phyloP scores from a whole-genome alignment of 1,139 yeast species.

The Zygosaccharomyces pseudobailii region DNA sequence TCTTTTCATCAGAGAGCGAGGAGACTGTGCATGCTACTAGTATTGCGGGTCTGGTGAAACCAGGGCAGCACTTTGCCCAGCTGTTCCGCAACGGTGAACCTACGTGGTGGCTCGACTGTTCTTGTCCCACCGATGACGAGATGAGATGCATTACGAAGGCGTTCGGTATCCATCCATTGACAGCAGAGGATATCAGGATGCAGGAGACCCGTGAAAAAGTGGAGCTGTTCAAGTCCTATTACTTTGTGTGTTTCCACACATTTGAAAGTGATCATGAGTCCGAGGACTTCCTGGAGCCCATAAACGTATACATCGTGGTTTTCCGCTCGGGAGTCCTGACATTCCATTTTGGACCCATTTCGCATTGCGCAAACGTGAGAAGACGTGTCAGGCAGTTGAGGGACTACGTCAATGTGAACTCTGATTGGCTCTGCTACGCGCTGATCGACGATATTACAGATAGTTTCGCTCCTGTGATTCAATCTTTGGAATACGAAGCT shows the following conservation, averaged over 20 bases:
- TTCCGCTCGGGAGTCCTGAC: slow-evolving; percentile 79
- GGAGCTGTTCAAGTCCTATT: slow-evolving; percentile 67
- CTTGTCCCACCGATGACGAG: slow-evolving; percentile 64
- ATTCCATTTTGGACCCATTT: slow-evolving; percentile 78
- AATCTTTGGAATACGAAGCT: slow-evolving; percentile 82
- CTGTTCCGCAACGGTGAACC: slow-evolving; percentile 49
- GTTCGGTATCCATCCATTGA: slow-evolving; percentile 79
- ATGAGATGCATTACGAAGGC: slow-evolving; percentile 63
- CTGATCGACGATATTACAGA: slow-evolving; percentile 91
- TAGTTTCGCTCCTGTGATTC: slow-evolving; percentile 87
- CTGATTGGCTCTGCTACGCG: slow-evolving; percentile 95
- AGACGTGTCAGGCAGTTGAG: slow-evolving; percentile 86
- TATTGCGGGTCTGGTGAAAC: slow-evolving; percentile 63
- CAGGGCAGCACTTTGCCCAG: slow-evolving; percentile 60
- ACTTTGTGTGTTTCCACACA: slow-evolving; percentile 79
- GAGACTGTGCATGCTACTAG: slow-evolving; percentile 90
- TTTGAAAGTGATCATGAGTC: slow-evolving; percentile 72
- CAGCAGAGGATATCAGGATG: slow-evolving; percentile 80
- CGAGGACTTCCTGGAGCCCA: slow-evolving; percentile 80
- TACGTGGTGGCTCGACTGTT: slow-evolving; percentile 75
- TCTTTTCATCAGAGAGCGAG: slow-evolving; percentile 74
- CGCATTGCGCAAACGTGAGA: slow-evolving; percentile 82
- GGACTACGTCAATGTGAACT: slow-evolving; percentile 79
- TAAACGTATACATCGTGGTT: slow-evolving; percentile 82
- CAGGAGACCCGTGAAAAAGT: slow-evolving; percentile 85